Evolutionary conservation across 768 basidiomycete genomes (phyloP).

Genomic region (Serendipita indica): DNA sequence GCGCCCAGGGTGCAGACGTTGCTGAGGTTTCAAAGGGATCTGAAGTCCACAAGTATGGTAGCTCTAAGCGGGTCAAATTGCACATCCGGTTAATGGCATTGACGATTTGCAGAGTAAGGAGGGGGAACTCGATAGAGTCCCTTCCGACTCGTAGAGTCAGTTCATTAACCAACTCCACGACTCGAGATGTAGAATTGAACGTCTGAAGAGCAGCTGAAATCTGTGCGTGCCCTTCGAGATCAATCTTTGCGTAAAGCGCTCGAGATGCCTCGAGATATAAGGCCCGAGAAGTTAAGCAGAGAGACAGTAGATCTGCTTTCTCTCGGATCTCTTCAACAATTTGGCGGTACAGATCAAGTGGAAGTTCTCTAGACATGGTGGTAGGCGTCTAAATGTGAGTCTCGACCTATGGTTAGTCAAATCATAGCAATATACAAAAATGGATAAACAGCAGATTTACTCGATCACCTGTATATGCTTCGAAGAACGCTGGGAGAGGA

Average conservation of each 20-base stretch:
- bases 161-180: neutral
- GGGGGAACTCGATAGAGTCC: neutral
- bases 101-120: neutral
- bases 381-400: neutral
- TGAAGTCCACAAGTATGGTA: conserved; percentile 3
- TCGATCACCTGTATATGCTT: conserved; percentile 56
- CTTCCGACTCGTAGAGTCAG: neutral
- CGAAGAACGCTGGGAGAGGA: conserved; percentile 86
- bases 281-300: neutral
- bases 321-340: neutral
- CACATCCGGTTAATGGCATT: neutral
- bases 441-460: too few relatives aligned
- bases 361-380: neutral
- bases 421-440: too few relatives aligned
- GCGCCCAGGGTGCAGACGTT: neutral
- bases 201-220: neutral
- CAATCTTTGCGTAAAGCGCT: neutral
- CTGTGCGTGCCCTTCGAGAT: neutral
- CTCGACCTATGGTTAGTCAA: neutral
- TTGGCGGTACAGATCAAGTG: conserved; percentile 2
- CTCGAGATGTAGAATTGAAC: neutral
- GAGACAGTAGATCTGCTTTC: neutral
- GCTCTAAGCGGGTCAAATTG: neutral
- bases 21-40: neutral
- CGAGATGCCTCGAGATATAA: neutral